Evolutionary conservation across 441 rosid species (phyloP).

Genomic region (Brassica hybrid): DNA sequence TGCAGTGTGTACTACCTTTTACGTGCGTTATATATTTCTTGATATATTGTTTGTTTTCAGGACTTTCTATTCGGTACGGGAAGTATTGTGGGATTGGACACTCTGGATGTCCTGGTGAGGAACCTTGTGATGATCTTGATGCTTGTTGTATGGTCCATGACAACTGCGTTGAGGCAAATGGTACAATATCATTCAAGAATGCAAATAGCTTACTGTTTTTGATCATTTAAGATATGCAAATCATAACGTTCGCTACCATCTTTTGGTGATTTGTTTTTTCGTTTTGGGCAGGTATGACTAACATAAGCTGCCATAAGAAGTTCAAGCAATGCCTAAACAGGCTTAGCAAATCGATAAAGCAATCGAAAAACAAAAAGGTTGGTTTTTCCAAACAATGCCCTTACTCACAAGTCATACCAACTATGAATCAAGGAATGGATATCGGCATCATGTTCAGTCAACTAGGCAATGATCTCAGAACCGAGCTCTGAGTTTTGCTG

Average conservation of each 20-base stretch:
- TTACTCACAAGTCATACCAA: constrained; percentile 75
- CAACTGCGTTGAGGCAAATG: constrained; percentile 77
- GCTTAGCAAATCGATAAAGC: constrained; percentile 64
- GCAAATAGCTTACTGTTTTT: too few relatives aligned
- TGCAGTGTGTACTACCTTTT: constrained; percentile 16
- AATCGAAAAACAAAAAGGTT: constrained; percentile 44
- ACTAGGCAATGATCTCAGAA: constrained; percentile 55
- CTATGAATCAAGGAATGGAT: constrained; percentile 92
- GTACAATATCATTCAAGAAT: constrained; percentile 34
- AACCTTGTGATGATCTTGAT: constrained; percentile 91
- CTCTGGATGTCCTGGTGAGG: constrained; percentile 88
- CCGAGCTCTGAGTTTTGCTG: constrained; percentile 53
- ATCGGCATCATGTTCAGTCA: constrained; percentile 81
- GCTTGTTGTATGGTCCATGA: constrained; percentile 92
- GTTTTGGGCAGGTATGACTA: constrained; percentile 56
- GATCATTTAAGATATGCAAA: too few relatives aligned
- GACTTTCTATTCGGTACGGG: constrained; percentile 74
- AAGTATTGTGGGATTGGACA: constrained; percentile 94
- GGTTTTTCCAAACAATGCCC: constrained; percentile 80
- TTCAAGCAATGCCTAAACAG: constrained; percentile 76
- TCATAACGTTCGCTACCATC: too few relatives aligned
- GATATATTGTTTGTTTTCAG: constrained; percentile 11
- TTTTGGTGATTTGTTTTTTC: background rate
- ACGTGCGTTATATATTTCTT: background rate
- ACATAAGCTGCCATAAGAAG: constrained; percentile 80